Base-by-base conservation (phyloP, 106 monocot genomes). In the Acorus calamus region DNA sequence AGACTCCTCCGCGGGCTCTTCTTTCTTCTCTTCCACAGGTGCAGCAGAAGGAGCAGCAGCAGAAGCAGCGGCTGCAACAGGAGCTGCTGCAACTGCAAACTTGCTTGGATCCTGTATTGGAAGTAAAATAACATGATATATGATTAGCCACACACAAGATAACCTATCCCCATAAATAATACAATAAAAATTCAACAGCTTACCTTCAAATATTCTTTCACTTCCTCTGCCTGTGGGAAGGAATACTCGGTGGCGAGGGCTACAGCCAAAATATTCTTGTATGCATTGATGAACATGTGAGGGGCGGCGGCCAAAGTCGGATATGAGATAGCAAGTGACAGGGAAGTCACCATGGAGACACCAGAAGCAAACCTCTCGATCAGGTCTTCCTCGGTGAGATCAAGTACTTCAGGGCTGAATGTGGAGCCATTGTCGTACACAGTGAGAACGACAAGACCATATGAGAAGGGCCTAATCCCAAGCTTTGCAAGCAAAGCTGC, bases 201-300 rank as follows among this genome's bases (percentile, higher is more conserved):
- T 52, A 52, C 69, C 52, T 61, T 62, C 61, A 71, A 46, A 14
- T 71, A 71, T 61, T 71, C 70, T 42, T 71, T 71, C 3, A 71
- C 70, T 12, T 61, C 62, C 8, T 71, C 70, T n/a, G 70, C 70
- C 47, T 61, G 61, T 6, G 70, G 70, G 61, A 61, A 71, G 6
- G 70, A 53, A 46, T 62, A 61, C 14, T 62, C 61, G 0, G 70
- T 71, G 7, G 61, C 61, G 54, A 71, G 8, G 14, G 61, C 70
- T 44, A 62, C 61, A 4, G 59, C 60, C 44, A 71, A 45, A n/a
- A 62, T 11, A 46, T 71, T 71, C 61, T 71, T 61, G 60, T 71
- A 71, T 9, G 70, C 70, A 61, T 61, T 71, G 51, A 71, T 49
- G 58, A 71, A 71, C 60, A 71, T 71, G 53, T 61, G 70, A 3